A percentile compares a stretch with the other conserved stretches of the same genome.
These are phyloP conservation scores for Pyrus pyrifolia DNA, from an alignment of 306 rosid species.

Conservation along the genomic window DNA sequence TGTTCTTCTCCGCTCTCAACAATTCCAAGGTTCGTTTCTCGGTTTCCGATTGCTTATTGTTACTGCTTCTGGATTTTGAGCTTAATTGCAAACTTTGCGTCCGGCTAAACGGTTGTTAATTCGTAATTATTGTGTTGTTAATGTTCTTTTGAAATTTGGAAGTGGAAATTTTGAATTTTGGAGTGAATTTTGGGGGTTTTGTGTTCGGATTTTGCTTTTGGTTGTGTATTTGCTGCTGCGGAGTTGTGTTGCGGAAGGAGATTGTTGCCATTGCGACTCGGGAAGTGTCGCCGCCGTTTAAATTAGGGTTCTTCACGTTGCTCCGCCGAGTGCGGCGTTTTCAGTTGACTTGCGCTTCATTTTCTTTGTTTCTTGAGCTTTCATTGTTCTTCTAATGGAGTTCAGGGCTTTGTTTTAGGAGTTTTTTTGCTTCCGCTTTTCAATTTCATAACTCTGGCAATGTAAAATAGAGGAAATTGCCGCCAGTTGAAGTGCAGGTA, in stretches of 20 bases:
- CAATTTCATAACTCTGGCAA: neutral
- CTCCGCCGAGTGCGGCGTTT: neutral
- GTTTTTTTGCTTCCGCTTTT: neutral
- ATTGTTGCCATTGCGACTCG: slow-evolving; percentile 4
- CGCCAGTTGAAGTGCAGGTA: slow-evolving; percentile 3
- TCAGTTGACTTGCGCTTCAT: neutral
- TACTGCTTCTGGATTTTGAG: neutral
- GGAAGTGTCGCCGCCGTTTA: neutral
- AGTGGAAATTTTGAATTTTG: neutral
- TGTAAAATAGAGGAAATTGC: slow-evolving; percentile 6
- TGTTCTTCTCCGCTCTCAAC: slow-evolving; percentile 1
- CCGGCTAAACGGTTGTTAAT: neutral
- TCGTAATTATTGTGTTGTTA: neutral
- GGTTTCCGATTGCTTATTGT: neutral
- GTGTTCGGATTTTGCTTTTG: slow-evolving; percentile 2
- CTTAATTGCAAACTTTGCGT: neutral
- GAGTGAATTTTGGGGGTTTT: slow-evolving; percentile 11
- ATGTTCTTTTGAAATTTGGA: neutral
- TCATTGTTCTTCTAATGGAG: slow-evolving; percentile 9
- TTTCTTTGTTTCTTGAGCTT: neutral
- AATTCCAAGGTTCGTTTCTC: slow-evolving; percentile 38
- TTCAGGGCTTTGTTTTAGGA: neutral
- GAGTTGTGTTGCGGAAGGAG: slow-evolving; percentile 6
- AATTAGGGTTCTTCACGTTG: slow-evolving; percentile 25
- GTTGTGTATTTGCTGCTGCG: neutral